Base-by-base conservation (phyloP, 495 filamentous ascomycete genomes). In the Hypoxylon intermedium region DNA sequence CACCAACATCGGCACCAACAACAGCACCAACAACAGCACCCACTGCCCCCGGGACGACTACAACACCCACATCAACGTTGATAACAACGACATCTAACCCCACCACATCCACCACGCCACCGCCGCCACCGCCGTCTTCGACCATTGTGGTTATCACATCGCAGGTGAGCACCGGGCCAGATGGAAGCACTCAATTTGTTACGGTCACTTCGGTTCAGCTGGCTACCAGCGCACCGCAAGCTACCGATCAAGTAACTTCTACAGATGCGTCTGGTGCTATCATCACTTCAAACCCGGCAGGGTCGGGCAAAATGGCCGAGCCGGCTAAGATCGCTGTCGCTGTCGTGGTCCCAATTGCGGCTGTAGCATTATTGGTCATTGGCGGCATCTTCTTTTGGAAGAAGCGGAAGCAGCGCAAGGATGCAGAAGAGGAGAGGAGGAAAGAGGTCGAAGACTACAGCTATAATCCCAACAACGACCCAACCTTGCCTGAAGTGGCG, bases 371-470 rank as follows among this genome's bases (percentile, higher is more conserved):
- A 12, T 79, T 98, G 34, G 84, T 96, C 9, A 67, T 91, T 23
- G 85, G 80, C 3, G 86, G 87, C 1, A 77, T 98, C 34, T 92
- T 88, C 70, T 82, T 96, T 58, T 98, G 91, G 91, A 85, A 89
- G 61, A 91, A 84, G 75, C 85, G 90, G 47, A 96, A 93, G 74
- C 85, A 88, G 62, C 85, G 87, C 33, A 96, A 89, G 76, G 87
- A 87, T 37, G 87, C 85, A n/a, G 90, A 90, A 65, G 94, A 97
- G 60, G 85, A 91, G 45, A 82, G 94, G 48, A 83, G 92, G 50
- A 96, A 97, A 73, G 95, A 98, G 69, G 90, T 96, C 2, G 93
- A 97, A 71, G 94, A 97, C 64, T 97, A 97, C 70, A 88, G 87
- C 16, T 97, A 92, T 78, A 98, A 97, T 70, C 94, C 93, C 6